Conservation (phyloP, 2,329 filamentous ascomycete species). For the Exophiala alcalophila region DNA sequence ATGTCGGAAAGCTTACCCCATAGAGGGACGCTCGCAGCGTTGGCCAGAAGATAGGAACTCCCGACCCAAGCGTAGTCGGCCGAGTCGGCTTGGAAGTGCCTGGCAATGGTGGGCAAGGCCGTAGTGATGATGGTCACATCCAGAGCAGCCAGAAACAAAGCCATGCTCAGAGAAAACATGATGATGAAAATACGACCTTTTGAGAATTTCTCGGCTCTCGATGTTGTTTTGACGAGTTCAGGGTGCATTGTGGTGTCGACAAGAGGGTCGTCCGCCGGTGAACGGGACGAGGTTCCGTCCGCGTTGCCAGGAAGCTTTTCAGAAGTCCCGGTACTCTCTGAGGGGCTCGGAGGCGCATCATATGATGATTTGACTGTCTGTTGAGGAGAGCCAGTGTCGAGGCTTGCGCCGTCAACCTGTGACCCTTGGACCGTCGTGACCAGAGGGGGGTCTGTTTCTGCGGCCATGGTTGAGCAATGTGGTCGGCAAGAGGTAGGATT, state of each 20-base stretch:
- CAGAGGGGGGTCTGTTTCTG: too few relatives aligned
- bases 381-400: too few relatives aligned
- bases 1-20: constrained; percentile 67
- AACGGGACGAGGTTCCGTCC: background rate
- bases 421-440: too few relatives aligned
- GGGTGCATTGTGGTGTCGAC: constrained; percentile 6
- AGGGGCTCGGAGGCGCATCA: constrained; percentile 3
- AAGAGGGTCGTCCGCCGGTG: background rate
- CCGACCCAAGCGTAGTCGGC: constrained; percentile 50
- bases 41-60: constrained; percentile 46
- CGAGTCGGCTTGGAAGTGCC: constrained; percentile 42
- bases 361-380: background rate
- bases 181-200: constrained; percentile 42
- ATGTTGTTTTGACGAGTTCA: constrained; percentile 25
- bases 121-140: constrained; percentile 54
- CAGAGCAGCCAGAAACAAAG: constrained; percentile 58
- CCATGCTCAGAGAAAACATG: constrained; percentile 48
- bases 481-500: too few relatives aligned
- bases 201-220: constrained; percentile 40
- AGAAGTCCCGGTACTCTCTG: constrained; percentile 6
- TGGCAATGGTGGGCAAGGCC: constrained; percentile 45
- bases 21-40: constrained; percentile 51
- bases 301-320: constrained; percentile 13
- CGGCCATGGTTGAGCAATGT: too few relatives aligned
- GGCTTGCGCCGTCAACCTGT: too few relatives aligned